Percentiles rank a stretch among this genome's conserved stretches.
Evolutionary conservation across 768 basidiomycete species (phyloP).

Genomic region (Thelephora ganbajun): DNA sequence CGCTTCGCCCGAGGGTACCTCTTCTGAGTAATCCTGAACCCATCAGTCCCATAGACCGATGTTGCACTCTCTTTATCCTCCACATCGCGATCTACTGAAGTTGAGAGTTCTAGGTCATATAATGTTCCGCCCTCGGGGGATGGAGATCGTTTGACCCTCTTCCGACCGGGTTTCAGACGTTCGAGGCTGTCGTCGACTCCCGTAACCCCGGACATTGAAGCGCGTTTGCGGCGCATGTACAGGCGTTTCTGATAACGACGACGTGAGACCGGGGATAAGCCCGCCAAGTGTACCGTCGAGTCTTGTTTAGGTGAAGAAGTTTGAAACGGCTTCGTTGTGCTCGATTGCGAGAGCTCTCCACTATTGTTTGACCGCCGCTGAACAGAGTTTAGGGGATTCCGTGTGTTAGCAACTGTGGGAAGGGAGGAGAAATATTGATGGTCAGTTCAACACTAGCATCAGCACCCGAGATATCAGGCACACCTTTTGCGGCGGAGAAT

Average conservation of each 20-base stretch:
- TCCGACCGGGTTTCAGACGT: conserved; percentile 28
- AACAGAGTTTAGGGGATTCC: too few species aligned
- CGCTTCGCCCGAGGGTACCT: conserved; percentile 28
- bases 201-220: conserved; percentile 25
- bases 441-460: too few species aligned
- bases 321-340: conserved; percentile 9
- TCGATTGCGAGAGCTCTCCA: conserved; percentile 2
- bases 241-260: conserved; percentile 48
- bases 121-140: not conserved
- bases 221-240: conserved; percentile 62
- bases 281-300: not conserved
- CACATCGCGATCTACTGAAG: not conserved
- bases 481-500: too few species aligned
- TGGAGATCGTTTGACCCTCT: conserved; percentile 8
- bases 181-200: conserved; percentile 14
- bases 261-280: conserved; percentile 33
- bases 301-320: not conserved
- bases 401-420: too few species aligned
- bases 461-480: too few species aligned
- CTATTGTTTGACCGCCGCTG: too few species aligned
- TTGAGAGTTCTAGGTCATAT: conserved; percentile 1
- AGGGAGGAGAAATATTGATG: too few species aligned
- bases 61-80: conserved; percentile 1
- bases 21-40: conserved; percentile 2
- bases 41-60: conserved; percentile 6